Evolutionary conservation across 352 stramenopile genomes (phyloP).

Genomic region (Phytophthora multivora): DNA sequence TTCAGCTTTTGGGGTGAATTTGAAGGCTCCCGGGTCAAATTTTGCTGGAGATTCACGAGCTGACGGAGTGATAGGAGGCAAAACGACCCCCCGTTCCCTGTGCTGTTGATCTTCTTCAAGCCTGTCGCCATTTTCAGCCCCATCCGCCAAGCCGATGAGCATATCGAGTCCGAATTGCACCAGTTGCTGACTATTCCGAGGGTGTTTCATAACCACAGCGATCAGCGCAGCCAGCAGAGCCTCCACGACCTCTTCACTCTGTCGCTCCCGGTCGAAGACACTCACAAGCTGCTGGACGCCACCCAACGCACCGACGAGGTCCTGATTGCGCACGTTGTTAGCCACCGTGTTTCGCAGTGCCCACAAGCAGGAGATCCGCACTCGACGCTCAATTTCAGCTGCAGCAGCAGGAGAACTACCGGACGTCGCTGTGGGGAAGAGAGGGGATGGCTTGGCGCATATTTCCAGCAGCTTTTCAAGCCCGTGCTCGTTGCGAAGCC

Average conservation of each 20-base stretch:
- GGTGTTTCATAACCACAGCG: slow-evolving; percentile 57
- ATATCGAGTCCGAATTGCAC: slow-evolving; percentile 63
- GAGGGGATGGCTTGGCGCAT: slow-evolving; percentile 43
- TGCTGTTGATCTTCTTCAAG: slow-evolving; percentile 40
- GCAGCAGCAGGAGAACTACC: slow-evolving; percentile 14
- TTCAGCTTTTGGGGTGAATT: not conserved
- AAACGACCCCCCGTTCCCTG: slow-evolving; percentile 12
- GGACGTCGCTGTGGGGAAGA: slow-evolving; percentile 38
- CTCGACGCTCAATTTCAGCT: slow-evolving; percentile 31
- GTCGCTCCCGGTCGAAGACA: slow-evolving; percentile 48
- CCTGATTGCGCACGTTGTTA: slow-evolving; percentile 67
- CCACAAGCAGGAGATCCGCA: slow-evolving; percentile 69
- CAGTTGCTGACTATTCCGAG: slow-evolving; percentile 70
- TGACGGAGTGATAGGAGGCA: slow-evolving; percentile 18
- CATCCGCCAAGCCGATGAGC: slow-evolving; percentile 60
- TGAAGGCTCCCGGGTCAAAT: not conserved
- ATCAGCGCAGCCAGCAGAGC: slow-evolving; percentile 58
- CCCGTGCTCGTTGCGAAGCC: slow-evolving; percentile 67
- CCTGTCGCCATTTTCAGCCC: slow-evolving; percentile 23
- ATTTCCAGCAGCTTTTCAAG: slow-evolving; percentile 67
- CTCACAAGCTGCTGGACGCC: slow-evolving; percentile 53
- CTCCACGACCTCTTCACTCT: slow-evolving; percentile 64
- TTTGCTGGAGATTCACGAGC: slow-evolving; percentile 15
- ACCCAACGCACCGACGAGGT: slow-evolving; percentile 57
- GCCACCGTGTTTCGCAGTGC: slow-evolving; percentile 62